A percentile compares a stretch with the other conserved stretches of the same genome.
phyloP scores from a whole-genome alignment of 345 rosid species.

The Kandelia obovata region DNA sequence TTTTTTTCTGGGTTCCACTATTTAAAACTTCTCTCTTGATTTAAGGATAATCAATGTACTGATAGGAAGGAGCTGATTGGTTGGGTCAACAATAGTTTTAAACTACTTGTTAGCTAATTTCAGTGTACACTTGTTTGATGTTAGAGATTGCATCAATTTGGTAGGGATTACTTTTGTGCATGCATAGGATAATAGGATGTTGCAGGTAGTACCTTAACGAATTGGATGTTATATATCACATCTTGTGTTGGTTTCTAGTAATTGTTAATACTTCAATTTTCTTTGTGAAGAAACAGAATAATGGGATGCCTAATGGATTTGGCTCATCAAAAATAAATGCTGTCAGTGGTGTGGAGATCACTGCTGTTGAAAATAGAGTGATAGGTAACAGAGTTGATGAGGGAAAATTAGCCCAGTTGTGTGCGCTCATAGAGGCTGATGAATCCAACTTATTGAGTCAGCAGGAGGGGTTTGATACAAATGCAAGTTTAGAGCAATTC shows the following conservation, averaged over 20 bases:
- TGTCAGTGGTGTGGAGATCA: conserved; percentile 30
- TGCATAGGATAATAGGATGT: background rate
- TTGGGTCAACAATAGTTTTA: background rate
- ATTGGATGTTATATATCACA: background rate
- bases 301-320: conserved; percentile 43
- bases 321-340: conserved; percentile 32
- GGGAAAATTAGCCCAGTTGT: conserved; percentile 43
- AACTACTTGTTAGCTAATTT: background rate
- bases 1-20: too few relatives aligned
- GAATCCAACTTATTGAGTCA: conserved; percentile 47
- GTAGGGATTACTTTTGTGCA: background rate
- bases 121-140: background rate
- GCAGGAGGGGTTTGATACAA: conserved; percentile 36
- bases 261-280: conserved; percentile 11
- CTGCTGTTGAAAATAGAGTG: conserved; percentile 35
- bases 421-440: conserved; percentile 42
- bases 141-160: background rate
- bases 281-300: conserved; percentile 35
- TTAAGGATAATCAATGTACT: background rate
- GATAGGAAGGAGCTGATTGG: conserved; percentile 10
- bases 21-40: background rate
- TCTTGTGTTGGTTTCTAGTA: background rate
- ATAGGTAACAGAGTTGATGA: conserved; percentile 34
- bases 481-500: conserved; percentile 32
- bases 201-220: background rate